A percentile compares a stretch with the other conserved stretches of the same genome.
phyloP scores from a whole-genome alignment of 768 basidiomycete genomes.

The Botryobasidium botryosum region DNA sequence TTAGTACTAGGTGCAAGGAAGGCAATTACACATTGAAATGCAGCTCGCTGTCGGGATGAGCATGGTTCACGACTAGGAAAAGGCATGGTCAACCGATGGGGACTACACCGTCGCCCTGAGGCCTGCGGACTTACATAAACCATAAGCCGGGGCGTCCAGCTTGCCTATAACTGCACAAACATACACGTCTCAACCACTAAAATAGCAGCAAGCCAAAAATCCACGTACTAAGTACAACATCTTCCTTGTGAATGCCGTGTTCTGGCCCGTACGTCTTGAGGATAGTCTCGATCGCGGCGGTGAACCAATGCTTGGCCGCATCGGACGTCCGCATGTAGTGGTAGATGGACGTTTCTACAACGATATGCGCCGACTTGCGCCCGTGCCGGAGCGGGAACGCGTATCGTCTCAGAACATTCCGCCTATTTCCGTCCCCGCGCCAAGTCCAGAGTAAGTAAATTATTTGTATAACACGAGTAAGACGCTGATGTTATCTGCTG shows the following conservation, averaged over 20 bases:
- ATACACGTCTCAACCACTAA: neutral
- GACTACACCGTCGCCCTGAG: neutral
- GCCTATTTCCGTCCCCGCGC: neutral
- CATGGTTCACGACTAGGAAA: slow-evolving; percentile 1
- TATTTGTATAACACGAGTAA: neutral
- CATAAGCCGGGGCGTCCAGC: neutral
- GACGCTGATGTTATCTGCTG: neutral
- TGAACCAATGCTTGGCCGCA: neutral
- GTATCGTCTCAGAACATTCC: neutral
- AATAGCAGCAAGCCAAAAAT: neutral
- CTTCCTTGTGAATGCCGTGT: neutral
- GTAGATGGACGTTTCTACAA: slow-evolving; percentile 1
- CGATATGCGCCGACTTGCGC: neutral
- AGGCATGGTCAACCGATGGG: neutral
- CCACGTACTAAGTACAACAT: neutral
- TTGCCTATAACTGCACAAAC: neutral
- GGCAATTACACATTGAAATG: slow-evolving; percentile 1
- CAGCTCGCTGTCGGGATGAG: neutral
- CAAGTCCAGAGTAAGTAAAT: neutral
- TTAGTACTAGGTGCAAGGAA: neutral
- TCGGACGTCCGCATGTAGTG: neutral
- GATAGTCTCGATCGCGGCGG: neutral
- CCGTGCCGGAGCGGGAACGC: neutral
- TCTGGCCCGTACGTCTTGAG: neutral
- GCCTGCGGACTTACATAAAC: neutral